Evolutionary conservation across 148 eudicot genomes (phyloP), one percentile per base, ranked within the genome.

Genomic region (Beta vulgaris): DNA sequence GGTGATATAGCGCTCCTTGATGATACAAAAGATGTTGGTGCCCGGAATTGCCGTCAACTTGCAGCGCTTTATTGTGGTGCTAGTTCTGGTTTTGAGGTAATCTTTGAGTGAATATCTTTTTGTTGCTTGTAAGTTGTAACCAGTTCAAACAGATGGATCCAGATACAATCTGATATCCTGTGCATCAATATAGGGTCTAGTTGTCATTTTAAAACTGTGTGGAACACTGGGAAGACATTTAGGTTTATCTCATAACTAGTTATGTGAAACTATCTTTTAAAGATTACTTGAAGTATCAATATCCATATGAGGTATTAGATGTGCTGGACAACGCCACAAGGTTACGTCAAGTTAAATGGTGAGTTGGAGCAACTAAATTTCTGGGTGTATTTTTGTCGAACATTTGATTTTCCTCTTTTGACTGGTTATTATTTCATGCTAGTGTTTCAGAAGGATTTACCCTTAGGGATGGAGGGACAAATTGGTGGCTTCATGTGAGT

Each of bases 71-170:
- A 95, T 73, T 95, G 99, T 87, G 99, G 97, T 80, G 84, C 92
- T 75, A 90, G 69, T 75, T 92, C 99, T 25, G 99, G 99, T 40
- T 95, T 95, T 68, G 99, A 95, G 99, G 99, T 92, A 86, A 49
- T 18, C 13, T 25, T 70, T 35, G 23, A n/a, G 40, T 19, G 59
- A 34, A 54, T 6, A 32, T 26, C 64, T 6, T 32, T 63, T 3
- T 43, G 25, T 32, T 64, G 69, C 12, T 48, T 39, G 31, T 39
- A 28, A 34, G 7, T 48, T 39, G 31, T 39, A 28, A 34, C 19
- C 26, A 25, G 10, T 39, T 44, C 48, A 34, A 55, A 36, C 21
- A 19, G 18, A 28, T n/a, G 13, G 3, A 16, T 26, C 29, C 2
- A 10, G 68, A 49, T 11, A 25, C 58, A 63, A 46, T 9, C 34